Evolutionary conservation across 352 stramenopile genomes (phyloP).

Genomic region (Phytophthora sp.): DNA sequence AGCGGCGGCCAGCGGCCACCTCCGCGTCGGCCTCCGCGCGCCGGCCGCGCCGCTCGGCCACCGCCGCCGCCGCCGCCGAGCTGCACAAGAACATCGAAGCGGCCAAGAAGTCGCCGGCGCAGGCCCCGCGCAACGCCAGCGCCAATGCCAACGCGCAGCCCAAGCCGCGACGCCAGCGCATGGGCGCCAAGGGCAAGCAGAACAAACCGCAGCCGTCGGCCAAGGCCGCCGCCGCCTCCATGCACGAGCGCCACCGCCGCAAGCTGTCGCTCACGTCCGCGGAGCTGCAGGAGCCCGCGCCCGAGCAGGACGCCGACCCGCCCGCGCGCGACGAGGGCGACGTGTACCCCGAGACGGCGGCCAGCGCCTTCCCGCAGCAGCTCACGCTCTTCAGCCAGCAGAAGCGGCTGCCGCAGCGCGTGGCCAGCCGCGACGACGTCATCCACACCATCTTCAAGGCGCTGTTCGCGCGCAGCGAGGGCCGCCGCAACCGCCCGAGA

Average conservation of each 20-base stretch:
- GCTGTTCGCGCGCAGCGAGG: constrained; percentile 59
- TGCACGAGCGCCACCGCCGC: constrained; percentile 29
- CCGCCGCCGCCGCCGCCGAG: constrained; percentile 17
- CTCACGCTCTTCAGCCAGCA: constrained; percentile 82
- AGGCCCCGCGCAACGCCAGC: constrained; percentile 9
- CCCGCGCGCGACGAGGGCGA: constrained; percentile 53
- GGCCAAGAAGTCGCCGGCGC: constrained; percentile 19
- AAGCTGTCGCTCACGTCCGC: constrained; percentile 46
- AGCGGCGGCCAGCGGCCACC: constrained; percentile 18
- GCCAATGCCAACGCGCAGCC: constrained; percentile 17
- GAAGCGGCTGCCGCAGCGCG: constrained; percentile 73
- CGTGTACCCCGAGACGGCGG: constrained; percentile 58
- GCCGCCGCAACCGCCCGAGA: constrained; percentile 28
- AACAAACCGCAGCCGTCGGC: constrained; percentile 5
- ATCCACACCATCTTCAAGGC: constrained; percentile 85
- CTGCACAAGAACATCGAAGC: constrained; percentile 32
- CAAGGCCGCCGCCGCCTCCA: constrained; percentile 22
- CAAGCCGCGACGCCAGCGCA: constrained; percentile 57
- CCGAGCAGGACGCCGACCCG: constrained; percentile 2
- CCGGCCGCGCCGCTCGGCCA: constrained; percentile 10
- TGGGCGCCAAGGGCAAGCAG: constrained; percentile 50
- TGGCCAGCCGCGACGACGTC: constrained; percentile 79
- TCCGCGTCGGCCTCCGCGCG: constrained; percentile 3
- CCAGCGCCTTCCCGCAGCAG: constrained; percentile 73
- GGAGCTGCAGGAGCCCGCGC: constrained; percentile 8